phyloP scores from a whole-genome alignment of 2,329 filamentous ascomycete species.

The Talaromyces rugulosus region DNA sequence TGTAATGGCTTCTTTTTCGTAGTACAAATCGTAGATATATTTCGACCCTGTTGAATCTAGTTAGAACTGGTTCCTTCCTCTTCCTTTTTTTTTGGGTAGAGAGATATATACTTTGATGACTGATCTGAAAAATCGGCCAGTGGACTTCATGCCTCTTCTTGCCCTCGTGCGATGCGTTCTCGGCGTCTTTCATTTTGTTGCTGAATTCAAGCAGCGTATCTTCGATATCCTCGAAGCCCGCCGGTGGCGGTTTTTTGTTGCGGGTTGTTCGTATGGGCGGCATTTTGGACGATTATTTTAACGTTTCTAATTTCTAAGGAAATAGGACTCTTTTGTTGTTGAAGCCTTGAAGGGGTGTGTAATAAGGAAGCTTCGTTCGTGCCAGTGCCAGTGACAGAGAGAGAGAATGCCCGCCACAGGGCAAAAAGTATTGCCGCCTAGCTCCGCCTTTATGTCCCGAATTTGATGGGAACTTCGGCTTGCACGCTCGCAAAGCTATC shows the following conservation, averaged over 20 bases:
- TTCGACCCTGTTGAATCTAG: slow-evolving; percentile 52
- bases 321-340: not conserved
- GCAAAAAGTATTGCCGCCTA: slow-evolving; percentile 21
- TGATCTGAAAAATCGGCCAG: slow-evolving; percentile 98
- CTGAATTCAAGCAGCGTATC: slow-evolving; percentile 64
- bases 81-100: not conserved
- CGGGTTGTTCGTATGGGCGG: slow-evolving; percentile 57
- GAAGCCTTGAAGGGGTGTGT: too few relatives aligned
- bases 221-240: slow-evolving; percentile 65
- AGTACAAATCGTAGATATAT: slow-evolving; percentile 97
- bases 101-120: slow-evolving; percentile 70
- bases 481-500: not conserved
- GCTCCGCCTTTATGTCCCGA: slow-evolving; percentile 20
- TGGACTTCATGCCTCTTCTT: slow-evolving; percentile 86
- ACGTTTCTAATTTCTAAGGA: not conserved
- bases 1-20: slow-evolving; percentile 93
- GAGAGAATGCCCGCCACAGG: slow-evolving; percentile 2
- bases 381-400: not conserved
- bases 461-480: not conserved
- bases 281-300: slow-evolving; percentile 40
- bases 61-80: not conserved
- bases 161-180: slow-evolving; percentile 75
- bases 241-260: slow-evolving; percentile 61
- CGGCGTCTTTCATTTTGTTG: slow-evolving; percentile 73
- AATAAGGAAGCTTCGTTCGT: not conserved